These are phyloP conservation scores for Powellomyces hirtus DNA, from an alignment of 192 early-diverging fungal genomes.

Conservation along the genomic window DNA sequence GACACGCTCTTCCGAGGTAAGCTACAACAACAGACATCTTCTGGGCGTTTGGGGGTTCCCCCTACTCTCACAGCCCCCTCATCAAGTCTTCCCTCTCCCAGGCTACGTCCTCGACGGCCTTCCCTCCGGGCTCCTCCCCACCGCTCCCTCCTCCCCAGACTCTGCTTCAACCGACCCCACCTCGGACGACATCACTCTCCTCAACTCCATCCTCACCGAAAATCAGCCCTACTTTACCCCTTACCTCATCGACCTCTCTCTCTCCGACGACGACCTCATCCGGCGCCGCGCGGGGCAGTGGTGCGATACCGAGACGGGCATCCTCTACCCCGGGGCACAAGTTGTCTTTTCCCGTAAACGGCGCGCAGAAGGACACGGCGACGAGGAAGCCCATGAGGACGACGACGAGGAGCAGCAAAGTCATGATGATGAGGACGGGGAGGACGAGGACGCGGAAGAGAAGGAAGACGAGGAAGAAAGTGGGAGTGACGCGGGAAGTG, in stretches of 20 bases:
- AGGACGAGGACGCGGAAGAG: conserved; percentile 7
- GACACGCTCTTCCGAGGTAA: conserved; percentile 29
- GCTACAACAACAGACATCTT: too few relatives aligned
- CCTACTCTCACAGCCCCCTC: background rate
- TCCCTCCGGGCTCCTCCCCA: conserved; percentile 5
- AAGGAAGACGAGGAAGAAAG: conserved; percentile 29
- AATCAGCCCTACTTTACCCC: conserved; percentile 12
- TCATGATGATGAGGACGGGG: conserved; percentile 26
- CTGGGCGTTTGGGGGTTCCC: too few relatives aligned
- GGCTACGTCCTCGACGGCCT: conserved; percentile 40
- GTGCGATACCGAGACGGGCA: conserved; percentile 43
- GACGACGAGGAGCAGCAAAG: conserved; percentile 15
- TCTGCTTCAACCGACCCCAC: too few relatives aligned
- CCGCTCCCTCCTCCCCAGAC: background rate
- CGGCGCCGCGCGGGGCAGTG: conserved; percentile 32
- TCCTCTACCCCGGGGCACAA: conserved; percentile 44
- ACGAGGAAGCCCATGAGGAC: conserved; percentile 9
- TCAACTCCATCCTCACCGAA: conserved; percentile 1
- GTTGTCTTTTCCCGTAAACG: conserved; percentile 36
- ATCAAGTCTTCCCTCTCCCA: background rate
- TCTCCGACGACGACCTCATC: conserved; percentile 36
- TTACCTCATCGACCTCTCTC: conserved; percentile 37
- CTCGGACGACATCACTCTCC: conserved; percentile 10
- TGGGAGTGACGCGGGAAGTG: conserved; percentile 25
- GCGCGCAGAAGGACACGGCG: conserved; percentile 34